Base-by-base conservation (phyloP, 257 asterid species). In the Solanum gracilifrons region DNA sequence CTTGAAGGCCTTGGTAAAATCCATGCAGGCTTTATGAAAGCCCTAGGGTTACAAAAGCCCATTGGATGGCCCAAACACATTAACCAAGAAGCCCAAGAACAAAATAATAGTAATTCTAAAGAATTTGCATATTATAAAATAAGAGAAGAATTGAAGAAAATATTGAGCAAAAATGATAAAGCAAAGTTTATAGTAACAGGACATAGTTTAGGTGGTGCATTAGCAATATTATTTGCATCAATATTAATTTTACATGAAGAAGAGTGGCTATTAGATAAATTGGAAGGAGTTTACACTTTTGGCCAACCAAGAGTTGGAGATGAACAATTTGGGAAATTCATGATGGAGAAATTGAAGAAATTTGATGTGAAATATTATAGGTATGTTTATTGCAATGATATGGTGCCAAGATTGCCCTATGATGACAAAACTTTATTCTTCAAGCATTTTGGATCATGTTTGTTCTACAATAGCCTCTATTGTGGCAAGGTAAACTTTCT, bases 271-370 rank as follows among this genome's bases (percentile, higher is more conserved):
- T 89, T 95, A 85, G 69, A 84, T 12, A 91, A 90, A 41, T 10
- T 93, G 91, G 96, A 93, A 86, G 98, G 98, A 68, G 97, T 94
- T n/a, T 92, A 94, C 91, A 93, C 98, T 4, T 95, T 92, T 83
- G 98, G 98, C 27, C 98, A 95, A 88, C 98, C 98, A 7, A 93
- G 98, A 31, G 95, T 94, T 86, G 98, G 98, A 37, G 88, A 95
- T 86, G 89, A 85, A 89, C 79, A 91, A 68, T 94, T 95, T 88
- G 98, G 98, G 55, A 92, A 86, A 80, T 95, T 88, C 27, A 92
- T 95, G 97, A 92, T 89, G 91, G 87, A 87, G 36, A 94, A 92
- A 25, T 74, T 94, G 88, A 72, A 37, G 51, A 2, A 10, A 0
- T 90, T 89, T 35, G 89, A 87, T 76, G 92, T 94, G 2, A 90